phyloP scores from a whole-genome alignment of 2,329 filamentous ascomycete genomes.

The Pseudocercospora crystallina region DNA sequence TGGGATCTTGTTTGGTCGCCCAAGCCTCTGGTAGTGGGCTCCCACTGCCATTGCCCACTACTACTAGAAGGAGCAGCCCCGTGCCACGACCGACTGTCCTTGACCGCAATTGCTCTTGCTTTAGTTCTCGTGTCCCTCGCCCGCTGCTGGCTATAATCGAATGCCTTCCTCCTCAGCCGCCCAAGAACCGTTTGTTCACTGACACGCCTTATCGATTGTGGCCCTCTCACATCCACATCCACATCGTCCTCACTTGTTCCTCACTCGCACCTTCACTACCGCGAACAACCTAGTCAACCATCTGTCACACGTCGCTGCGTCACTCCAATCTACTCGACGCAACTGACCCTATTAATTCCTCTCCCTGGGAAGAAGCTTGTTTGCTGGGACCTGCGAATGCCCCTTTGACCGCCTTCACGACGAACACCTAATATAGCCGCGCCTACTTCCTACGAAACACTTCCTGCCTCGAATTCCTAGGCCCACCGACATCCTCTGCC shows the following conservation, averaged over 20 bases:
- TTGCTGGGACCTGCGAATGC: constrained; percentile 3
- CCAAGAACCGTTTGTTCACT: no score
- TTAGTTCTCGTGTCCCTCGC: no score
- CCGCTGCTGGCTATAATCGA: no score
- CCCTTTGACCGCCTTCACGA: constrained; percentile 14
- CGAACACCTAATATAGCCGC: constrained; percentile 13
- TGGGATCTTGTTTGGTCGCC: constrained; percentile 12
- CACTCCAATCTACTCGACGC: constrained; percentile 13
- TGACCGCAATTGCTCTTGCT: constrained; percentile 14
- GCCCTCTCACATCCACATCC: background rate
- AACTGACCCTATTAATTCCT: background rate
- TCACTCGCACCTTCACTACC: background rate
- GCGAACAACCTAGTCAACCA: background rate
- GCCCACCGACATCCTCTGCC: constrained; percentile 1
- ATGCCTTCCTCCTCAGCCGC: no score
- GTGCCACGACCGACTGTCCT: background rate
- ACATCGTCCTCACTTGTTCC: constrained; percentile 1
- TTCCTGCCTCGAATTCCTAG: background rate
- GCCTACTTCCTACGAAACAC: constrained; percentile 3
- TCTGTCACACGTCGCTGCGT: constrained; percentile 4
- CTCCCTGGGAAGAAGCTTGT: background rate
- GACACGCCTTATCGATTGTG: constrained; percentile 10
- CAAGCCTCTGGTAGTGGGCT: constrained; percentile 13
- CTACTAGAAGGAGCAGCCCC: no score
- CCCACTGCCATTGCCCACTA: no score